Base-by-base conservation (phyloP, 225 moss, liverwort and hornwort species). In the Anthoceros angustus region DNA sequence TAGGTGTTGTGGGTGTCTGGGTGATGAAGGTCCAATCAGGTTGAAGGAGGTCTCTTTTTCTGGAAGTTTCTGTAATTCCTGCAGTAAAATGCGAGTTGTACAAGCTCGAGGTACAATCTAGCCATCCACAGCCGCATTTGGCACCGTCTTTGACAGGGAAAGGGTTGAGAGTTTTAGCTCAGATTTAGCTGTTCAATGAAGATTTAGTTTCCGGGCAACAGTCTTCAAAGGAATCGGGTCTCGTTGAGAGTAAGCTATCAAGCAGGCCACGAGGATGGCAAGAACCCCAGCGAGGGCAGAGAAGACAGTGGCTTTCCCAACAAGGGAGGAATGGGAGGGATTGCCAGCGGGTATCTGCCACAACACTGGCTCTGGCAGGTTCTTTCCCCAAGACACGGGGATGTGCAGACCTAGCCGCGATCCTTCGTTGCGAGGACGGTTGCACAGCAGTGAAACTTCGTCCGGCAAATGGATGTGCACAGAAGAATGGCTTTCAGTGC, bases 381-480 rank as follows among this genome's bases (percentile, higher is more conserved):
- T 71, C 7, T 55, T 18, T 15, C 55, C 55, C 55, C 55, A 55
- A 23, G 55, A 18, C 18, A 55, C 55, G 18, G 55, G 55, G 23
- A 55, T 20, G 55, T 55, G 12, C 55, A 18, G 55, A 55, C 55
- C 55, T 55, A 55, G 14, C 8, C n/a, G 55, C 18, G 8, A 55
- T 8, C 55, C 55, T 15, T 55, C 14, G 55, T 20, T 15, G 0
- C 55, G 55, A 9, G 55, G 14, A 55, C 23, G 18, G 55, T 23
- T 55, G 55, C 82, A 85, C 45, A 65, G 66, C 63, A 85, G 67
- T 46, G 78, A 80, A 64, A 85, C 66, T 4, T 32, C 32, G 55
- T 85, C 69, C 8, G 85, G 85, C 72, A 76, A 62, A 15, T 74
- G 77, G 70, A 85, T 74, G 73, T 76, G 77, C 63, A 72, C 68